These are phyloP conservation scores for Solanum sitiens DNA, from an alignment of 257 asterid genomes.

Conservation along the genomic window DNA sequence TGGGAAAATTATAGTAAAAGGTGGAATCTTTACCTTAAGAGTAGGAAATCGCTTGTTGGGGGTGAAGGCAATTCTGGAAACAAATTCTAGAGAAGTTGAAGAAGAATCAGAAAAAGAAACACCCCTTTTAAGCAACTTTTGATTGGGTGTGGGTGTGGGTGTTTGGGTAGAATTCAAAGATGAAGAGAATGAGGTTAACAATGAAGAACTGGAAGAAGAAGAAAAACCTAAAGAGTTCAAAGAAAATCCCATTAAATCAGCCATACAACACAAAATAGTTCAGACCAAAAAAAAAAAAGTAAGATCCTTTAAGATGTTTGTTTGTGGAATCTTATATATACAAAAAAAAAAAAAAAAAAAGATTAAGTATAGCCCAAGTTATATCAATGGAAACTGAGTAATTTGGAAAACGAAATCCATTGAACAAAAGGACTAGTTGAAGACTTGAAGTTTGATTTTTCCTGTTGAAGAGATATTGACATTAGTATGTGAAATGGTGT, in stretches of 20 bases:
- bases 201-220: conserved; percentile 14
- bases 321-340: background rate
- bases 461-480: background rate
- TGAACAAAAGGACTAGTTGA: background rate
- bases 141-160: conserved; percentile 4
- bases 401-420: conserved; percentile 6
- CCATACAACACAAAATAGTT: conserved; percentile 25
- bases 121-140: conserved; percentile 22
- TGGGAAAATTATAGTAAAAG: background rate
- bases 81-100: conserved; percentile 21
- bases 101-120: conserved; percentile 30
- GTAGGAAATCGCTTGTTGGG: conserved; percentile 31
- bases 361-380: background rate
- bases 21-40: conserved; percentile 43
- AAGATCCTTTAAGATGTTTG: background rate
- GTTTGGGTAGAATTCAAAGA: conserved; percentile 30
- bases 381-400: background rate
- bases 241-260: conserved; percentile 40
- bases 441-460: background rate
- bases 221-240: conserved; percentile 38
- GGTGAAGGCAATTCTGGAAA: conserved; percentile 28
- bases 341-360: background rate
- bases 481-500: background rate
- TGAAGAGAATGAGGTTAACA: conserved; percentile 38
- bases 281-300: background rate